Conservation (phyloP, 2,329 filamentous ascomycete species). For the Epichloe sylvatica region DNA sequence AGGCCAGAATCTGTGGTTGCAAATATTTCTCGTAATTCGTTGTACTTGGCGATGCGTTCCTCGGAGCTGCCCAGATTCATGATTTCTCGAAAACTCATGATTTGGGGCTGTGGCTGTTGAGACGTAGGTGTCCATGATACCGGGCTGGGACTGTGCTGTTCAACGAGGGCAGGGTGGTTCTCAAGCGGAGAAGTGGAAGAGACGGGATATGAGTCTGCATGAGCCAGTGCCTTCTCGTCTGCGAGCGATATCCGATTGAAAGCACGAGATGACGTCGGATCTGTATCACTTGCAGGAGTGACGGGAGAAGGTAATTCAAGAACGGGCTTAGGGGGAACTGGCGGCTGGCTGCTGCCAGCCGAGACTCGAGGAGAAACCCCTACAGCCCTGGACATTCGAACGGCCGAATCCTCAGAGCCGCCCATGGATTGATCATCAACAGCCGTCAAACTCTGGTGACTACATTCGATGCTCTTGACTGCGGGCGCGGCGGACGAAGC, state of each 20-base stretch:
- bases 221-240: constrained; percentile 30
- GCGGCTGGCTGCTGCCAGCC: neutral
- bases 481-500: neutral
- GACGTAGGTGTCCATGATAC: constrained; percentile 3
- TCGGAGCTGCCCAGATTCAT: constrained; percentile 48
- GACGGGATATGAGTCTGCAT: constrained; percentile 20
- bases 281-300: constrained; percentile 23
- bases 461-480: neutral
- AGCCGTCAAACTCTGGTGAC: neutral
- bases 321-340: constrained; percentile 4
- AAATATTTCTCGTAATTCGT: constrained; percentile 57
- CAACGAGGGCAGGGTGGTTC: constrained; percentile 22
- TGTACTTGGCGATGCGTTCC: constrained; percentile 61
- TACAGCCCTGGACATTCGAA: neutral
- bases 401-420: neutral
- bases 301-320: constrained; percentile 31
- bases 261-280: constrained; percentile 10
- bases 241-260: constrained; percentile 24
- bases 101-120: constrained; percentile 12
- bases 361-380: neutral
- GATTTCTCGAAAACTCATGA: constrained; percentile 62
- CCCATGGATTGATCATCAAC: neutral
- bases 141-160: neutral
- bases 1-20: constrained; percentile 62
- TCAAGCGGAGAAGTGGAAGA: constrained; percentile 24